phyloP scores from a whole-genome alignment of 331 rosid genomes.

The Saraca asoca region DNA sequence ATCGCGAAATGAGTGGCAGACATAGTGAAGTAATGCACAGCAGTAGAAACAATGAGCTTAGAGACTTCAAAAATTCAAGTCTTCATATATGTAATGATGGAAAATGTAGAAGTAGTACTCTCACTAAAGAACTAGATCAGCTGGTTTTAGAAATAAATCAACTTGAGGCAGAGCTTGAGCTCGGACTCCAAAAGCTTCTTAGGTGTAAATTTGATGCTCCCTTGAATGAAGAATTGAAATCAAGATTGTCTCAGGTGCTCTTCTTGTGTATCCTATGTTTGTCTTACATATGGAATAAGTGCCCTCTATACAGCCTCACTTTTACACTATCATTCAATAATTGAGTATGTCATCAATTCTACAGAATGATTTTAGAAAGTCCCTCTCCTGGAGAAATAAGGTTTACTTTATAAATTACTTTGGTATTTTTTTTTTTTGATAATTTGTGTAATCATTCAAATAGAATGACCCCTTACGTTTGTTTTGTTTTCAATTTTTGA shows the following conservation, averaged over 20 bases:
- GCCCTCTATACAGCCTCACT: too few relatives aligned
- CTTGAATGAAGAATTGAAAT: slow-evolving; percentile 31
- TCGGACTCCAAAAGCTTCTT: slow-evolving; percentile 66
- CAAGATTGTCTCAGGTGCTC: slow-evolving; percentile 51
- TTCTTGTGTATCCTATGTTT: not conserved
- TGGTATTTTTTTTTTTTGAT: too few relatives aligned
- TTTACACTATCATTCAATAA: too few relatives aligned
- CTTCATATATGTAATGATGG: slow-evolving; percentile 41
- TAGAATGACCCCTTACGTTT: too few relatives aligned
- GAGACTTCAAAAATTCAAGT: slow-evolving; percentile 34
- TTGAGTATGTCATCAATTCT: too few relatives aligned
- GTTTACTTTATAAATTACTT: too few relatives aligned
- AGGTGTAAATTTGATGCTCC: slow-evolving; percentile 45
- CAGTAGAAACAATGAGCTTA: slow-evolving; percentile 30
- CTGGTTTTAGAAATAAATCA: slow-evolving; percentile 58
- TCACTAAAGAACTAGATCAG: slow-evolving; percentile 58
- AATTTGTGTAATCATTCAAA: too few relatives aligned
- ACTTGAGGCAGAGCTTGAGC: slow-evolving; percentile 68
- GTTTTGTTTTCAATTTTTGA: too few relatives aligned
- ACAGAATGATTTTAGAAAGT: too few relatives aligned
- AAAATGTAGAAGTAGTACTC: slow-evolving; percentile 64
- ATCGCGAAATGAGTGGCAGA: slow-evolving; percentile 27
- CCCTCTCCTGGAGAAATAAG: too few relatives aligned
- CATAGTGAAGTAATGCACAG: slow-evolving; percentile 32
- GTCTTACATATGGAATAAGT: too few relatives aligned